phyloP scores from a whole-genome alignment of 2,329 filamentous ascomycete species.

The Thielaviopsis euricoi region DNA sequence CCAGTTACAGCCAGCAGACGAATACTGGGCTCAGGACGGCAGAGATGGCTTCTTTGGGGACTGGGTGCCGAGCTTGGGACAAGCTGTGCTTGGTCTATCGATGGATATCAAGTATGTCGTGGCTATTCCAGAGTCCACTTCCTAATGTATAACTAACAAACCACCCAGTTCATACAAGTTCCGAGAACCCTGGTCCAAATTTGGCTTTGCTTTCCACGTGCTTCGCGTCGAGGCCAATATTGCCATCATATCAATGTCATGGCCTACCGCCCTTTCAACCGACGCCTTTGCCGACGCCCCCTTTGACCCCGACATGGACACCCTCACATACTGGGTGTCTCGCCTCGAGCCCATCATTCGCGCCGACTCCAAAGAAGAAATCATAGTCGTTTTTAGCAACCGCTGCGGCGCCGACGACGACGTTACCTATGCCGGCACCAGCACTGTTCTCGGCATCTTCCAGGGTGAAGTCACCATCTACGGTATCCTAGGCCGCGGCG shows the following conservation, averaged over 20 bases:
- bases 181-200: constrained; percentile 12
- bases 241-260: constrained; percentile 60
- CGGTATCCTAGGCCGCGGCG: constrained; percentile 50
- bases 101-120: constrained; percentile 37
- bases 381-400: constrained; percentile 58
- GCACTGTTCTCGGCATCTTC: constrained; percentile 49
- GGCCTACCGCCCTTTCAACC: constrained; percentile 44
- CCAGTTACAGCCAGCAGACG: constrained; percentile 42
- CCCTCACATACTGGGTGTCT: constrained; percentile 59
- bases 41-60: constrained; percentile 27
- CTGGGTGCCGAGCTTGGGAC: constrained; percentile 26
- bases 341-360: constrained; percentile 50
- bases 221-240: constrained; percentile 39
- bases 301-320: constrained; percentile 51
- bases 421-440: constrained; percentile 56
- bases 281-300: constrained; percentile 30
- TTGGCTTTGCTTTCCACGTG: constrained; percentile 32
- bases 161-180: constrained; percentile 9
- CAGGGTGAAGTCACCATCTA: constrained; percentile 50
- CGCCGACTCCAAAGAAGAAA: constrained; percentile 33
- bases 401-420: constrained; percentile 49
- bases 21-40: constrained; percentile 44
- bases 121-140: neutral
- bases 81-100: constrained; percentile 36
- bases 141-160: constrained; percentile 6